Base-by-base conservation (phyloP, 2,329 filamentous ascomycete genomes). In the Diaporthe amygdali region DNA sequence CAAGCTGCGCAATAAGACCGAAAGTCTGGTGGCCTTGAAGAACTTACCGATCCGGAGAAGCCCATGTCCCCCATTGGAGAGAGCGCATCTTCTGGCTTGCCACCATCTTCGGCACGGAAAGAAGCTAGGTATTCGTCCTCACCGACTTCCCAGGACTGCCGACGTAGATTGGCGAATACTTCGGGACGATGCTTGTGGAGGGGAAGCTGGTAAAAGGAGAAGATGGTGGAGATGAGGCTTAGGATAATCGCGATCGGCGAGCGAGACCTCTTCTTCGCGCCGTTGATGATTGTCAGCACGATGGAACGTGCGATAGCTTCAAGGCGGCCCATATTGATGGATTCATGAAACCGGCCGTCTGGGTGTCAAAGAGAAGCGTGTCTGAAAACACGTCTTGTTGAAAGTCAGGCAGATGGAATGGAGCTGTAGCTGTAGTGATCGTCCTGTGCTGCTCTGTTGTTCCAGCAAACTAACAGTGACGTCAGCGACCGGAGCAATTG, bases 61-160 rank as follows among this genome's bases (percentile, higher is more conserved):
- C 92, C 92, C 80, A 94, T 84, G 76, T 94, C 91, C 1, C 91
- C 92, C 72, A 92, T 87, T 1, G 90, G 79, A 2, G 86, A 80
- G 39, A 94, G 81, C 0, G 82, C 79, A 20, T 79, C 77, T 22
- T 78, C 77, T 0, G 49, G 56, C 81, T 74, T 83, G 15, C 79
- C 81, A 73, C 91, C 91, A 27, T 86, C 86, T 14, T 86, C 82
- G 0, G 74, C 69, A 14, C 74, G 75, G 71, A 85, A 86, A 0
- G 84, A 84, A 10, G 72, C 69, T 0, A 72, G 20, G 55, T 86
- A 86, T 12, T 81, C 82, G 20, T 81, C 77, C 37, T 85, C 83
- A 20, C 79, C 75, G 14, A 81, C 71, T 2, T 74, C 41, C 79
- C 79, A 81, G 34, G 76, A 64, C 8, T 86, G 80, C 7, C 81